Base-by-base conservation (phyloP, 192 early-diverging fungal genomes). In the Gaertneriomyces sp. region DNA sequence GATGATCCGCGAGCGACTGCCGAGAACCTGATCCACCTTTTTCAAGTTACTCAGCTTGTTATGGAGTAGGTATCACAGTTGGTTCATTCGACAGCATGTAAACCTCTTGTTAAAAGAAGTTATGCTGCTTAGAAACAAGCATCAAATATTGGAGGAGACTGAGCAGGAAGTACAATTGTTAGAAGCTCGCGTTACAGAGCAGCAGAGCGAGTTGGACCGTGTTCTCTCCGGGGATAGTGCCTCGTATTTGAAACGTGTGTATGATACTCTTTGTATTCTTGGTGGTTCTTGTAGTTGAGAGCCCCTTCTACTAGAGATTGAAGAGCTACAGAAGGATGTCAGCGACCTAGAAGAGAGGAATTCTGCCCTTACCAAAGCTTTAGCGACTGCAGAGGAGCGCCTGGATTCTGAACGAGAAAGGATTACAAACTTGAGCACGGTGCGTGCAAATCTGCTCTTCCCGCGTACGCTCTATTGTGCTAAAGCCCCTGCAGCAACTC, bases 281-380 rank as follows among this genome's bases (percentile, higher is more conserved):
- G 12, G 19, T 25, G 7, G 10, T 68, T 25, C 25, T 1, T 12
- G 6, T 0, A 25, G 3, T 6, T 45, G 57, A 17, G 41, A 33
- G 25, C 25, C 2, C 2, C 16, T 17, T 11, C 19, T 42, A 43
- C 44, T 6, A 76, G 76, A 79, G 39, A 57, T 76, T 14, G 58
- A 66, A 41, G 66, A 42, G 6, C 61, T 83, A 4, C 74, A 69
- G 10, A 71, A 78, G 19, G 76, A 76, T 43, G 65, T 79, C 17
- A 56, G 64, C 8, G 76, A 81, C 38, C 60, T 80, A 39, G 81
- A 82, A 51, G 56, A 68, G 51, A 68, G 72, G 33, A 75, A 78
- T 55, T 78, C 78, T 20, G 51, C 58, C 0, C 52, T 79, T 12
- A 70, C 63, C 3, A 56, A 60, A 4, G 66, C 72, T 43, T 47